Evolutionary conservation across 441 rosid species (phyloP), one percentile per base, ranked within the genome.

Genomic region (Populus tomentosa): DNA sequence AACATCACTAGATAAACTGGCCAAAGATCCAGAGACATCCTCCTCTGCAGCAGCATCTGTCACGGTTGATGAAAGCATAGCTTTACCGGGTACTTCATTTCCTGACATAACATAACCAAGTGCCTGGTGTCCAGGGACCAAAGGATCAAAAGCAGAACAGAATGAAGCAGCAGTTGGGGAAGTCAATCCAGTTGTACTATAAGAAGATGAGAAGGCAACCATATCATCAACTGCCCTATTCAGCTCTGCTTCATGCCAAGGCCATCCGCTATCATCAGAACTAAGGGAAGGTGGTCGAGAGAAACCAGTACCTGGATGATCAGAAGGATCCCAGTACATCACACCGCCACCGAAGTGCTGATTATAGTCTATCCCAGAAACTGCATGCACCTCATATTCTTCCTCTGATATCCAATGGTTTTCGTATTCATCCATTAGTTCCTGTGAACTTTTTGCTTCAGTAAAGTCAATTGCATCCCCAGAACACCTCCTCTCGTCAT

Each of bases 271-370:
- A 88, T 95, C 99, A 86, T 95, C 99, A 83, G 99, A 95, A 86
- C 99, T 94, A 83, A 91, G 95, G 67, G 99, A 95, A 71, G 97
- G 94, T 79, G 99, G 92, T 74, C 98, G 92, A 84, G 99, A 95
- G 84, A 91, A 95, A 77, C 97, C 94, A 36, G 94, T 82, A 74
- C 93, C 97, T 24, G 88, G 90, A 84, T 86, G 86, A 82, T 96
- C 99, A 64, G 97, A 91, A 85, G 98, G 90, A 86, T 96, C 86
- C 99, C 99, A 96, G 79, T 96, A 96, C 99, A 96, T 96, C 65
- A 92, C 94, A 84, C 99, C 98, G 28, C 98, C 99, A 80, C 99
- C 99, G 79, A 96, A 96, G 78, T 91, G 89, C 70, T 96, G 93
- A 86, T 88, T 95, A 85, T 94, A 95, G 87, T 95, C 99, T 78